Evolutionary conservation across 2,329 filamentous ascomycete species (phyloP).

Genomic region (Aureobasidium sp.): DNA sequence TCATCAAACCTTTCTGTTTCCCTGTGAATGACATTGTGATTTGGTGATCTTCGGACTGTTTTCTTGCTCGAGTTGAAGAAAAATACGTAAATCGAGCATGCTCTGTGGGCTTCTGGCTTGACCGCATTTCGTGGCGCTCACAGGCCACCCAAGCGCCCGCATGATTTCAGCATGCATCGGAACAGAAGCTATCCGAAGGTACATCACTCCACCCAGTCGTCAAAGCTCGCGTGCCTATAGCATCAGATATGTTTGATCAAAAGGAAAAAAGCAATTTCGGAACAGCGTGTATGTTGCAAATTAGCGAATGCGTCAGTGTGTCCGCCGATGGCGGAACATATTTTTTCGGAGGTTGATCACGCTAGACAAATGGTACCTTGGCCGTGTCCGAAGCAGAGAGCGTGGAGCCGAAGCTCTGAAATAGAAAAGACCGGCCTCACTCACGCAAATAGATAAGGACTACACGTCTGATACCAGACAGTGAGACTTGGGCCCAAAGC

Average conservation of each 20-base stretch:
- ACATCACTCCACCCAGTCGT: neutral
- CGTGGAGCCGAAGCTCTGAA: constrained; percentile 9
- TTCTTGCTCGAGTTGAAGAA: neutral
- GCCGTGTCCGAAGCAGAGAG: neutral
- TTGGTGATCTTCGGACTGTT: neutral
- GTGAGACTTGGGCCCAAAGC: neutral
- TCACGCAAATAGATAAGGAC: neutral
- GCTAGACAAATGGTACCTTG: neutral
- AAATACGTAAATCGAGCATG: neutral
- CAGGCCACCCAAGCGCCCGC: neutral
- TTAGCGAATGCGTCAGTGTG: neutral
- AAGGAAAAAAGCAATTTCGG: neutral
- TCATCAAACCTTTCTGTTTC: constrained; percentile 11
- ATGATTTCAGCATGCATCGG: neutral
- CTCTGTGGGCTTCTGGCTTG: too few relatives aligned
- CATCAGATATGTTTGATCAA: neutral
- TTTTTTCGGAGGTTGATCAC: neutral
- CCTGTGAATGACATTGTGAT: neutral
- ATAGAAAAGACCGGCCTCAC: neutral
- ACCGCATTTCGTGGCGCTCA: too few relatives aligned
- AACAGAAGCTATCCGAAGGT: neutral
- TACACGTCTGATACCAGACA: neutral
- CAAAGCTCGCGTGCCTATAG: neutral
- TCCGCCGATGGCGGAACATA: constrained; percentile 1
- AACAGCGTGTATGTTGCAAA: neutral